phyloP scores from a whole-genome alignment of 1,139 yeast genomes.

The Magnusiomyces tetraspermus region DNA sequence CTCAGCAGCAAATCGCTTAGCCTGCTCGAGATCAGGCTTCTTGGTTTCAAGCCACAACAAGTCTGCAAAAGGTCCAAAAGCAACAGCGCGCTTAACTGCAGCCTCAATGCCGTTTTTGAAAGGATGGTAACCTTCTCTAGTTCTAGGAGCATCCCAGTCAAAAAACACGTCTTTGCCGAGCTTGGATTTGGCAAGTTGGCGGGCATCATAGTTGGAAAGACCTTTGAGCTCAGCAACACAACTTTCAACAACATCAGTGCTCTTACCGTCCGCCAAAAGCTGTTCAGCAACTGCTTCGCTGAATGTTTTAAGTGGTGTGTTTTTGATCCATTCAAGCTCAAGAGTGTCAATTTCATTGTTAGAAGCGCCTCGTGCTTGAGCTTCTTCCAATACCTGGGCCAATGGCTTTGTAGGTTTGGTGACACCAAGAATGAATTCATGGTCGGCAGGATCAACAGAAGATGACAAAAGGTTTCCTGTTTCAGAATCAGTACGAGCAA shows the following conservation, averaged over 20 bases:
- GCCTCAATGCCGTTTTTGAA: conserved; percentile 43
- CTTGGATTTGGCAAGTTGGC: conserved; percentile 29
- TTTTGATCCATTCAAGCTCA: conserved; percentile 40
- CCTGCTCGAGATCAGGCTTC: conserved; percentile 45
- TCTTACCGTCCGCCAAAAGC: conserved; percentile 28
- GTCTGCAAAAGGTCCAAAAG: conserved; percentile 50
- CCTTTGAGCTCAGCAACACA: conserved; percentile 27
- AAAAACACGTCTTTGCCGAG: conserved; percentile 34
- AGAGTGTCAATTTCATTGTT: conserved; percentile 32
- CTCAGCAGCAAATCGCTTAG: conserved; percentile 39
- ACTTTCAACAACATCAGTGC: conserved; percentile 27
- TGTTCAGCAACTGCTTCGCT: conserved; percentile 39
- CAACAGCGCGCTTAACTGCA: conserved; percentile 44
- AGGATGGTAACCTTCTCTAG: conserved; percentile 48
- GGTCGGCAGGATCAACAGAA: conserved; percentile 48
- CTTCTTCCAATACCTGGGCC: conserved; percentile 39
- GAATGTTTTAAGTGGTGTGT: conserved; percentile 39
- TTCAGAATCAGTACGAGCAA: conserved; percentile 55
- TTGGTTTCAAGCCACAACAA: conserved; percentile 52
- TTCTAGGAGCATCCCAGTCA: conserved; percentile 52
- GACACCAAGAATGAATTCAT: conserved; percentile 45
- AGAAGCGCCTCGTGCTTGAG: conserved; percentile 36
- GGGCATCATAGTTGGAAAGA: conserved; percentile 31
- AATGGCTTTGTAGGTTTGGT: conserved; percentile 37
- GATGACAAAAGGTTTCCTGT: conserved; percentile 47